A percentile compares a stretch with the other conserved stretches of the same genome.
phyloP scores from a whole-genome alignment of 208 protist species.

The Trichomonas gallinae region DNA sequence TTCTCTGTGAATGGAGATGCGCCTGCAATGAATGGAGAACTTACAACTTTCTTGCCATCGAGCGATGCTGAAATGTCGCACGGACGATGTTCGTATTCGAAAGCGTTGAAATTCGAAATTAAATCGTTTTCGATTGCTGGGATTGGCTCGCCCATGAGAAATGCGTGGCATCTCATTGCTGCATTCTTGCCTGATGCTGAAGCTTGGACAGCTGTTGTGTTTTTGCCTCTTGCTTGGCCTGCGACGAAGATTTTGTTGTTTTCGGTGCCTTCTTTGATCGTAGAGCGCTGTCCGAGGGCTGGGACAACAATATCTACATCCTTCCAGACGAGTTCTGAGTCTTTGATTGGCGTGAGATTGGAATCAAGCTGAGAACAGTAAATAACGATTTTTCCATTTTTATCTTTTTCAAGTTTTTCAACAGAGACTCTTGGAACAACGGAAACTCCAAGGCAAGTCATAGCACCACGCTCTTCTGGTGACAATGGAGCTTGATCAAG shows the following conservation, averaged over 20 bases:
- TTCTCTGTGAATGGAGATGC: slow-evolving; percentile 9
- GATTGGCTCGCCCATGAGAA: neutral
- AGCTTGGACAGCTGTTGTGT: neutral
- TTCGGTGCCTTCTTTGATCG: neutral
- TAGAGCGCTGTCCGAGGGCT: neutral
- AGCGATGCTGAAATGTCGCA: neutral
- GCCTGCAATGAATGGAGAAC: neutral
- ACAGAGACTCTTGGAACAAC: neutral
- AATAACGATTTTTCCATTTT: neutral
- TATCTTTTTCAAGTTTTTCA: neutral
- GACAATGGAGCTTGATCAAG: neutral
- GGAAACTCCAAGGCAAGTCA: neutral
- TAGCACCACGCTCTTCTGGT: neutral
- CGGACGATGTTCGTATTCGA: neutral
- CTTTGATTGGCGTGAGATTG: neutral
- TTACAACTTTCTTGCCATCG: neutral
- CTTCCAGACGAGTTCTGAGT: neutral
- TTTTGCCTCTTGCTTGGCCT: neutral
- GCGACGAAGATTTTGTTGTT: neutral
- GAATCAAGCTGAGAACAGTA: neutral
- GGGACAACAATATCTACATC: neutral
- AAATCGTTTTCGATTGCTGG: neutral
- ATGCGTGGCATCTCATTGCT: neutral
- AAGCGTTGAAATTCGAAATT: neutral
- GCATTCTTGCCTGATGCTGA: neutral